Conservation (phyloP, 75 land plant species). For the Selaginella moellendorffii region DNA sequence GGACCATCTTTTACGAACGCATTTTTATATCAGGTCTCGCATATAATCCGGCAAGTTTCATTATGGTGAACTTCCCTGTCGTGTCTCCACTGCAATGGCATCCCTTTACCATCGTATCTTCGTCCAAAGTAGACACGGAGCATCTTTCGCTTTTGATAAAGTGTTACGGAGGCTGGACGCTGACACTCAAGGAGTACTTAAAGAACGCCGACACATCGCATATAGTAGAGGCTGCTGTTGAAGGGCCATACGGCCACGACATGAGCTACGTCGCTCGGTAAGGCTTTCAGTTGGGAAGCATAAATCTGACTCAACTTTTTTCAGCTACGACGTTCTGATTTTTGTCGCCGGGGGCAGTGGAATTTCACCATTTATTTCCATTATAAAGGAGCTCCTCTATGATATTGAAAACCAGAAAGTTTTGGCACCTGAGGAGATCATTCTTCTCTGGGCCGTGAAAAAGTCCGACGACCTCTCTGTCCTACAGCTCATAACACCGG, state of each 20-base stretch:
- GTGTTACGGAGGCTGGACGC: background rate
- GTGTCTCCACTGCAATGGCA: conserved; percentile 3
- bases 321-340: background rate
- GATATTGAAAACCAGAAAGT: background rate
- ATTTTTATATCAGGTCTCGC: too few species aligned
- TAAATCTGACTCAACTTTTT: background rate
- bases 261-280: background rate
- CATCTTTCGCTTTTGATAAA: background rate
- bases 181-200: background rate
- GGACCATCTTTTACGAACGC: too few species aligned
- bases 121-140: background rate
- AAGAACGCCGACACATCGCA: background rate
- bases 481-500: background rate
- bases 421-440: background rate
- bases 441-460: background rate
- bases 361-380: conserved; percentile 3
- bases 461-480: background rate
- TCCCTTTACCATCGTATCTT: background rate
- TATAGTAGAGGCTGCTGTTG: background rate
- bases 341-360: conserved; percentile 7
- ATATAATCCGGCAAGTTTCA: conserved; percentile 1
- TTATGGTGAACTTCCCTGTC: background rate
- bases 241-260: conserved; percentile 8
- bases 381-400: background rate
- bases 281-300: background rate